Conservation (phyloP, 257 asterid genomes). For the Phtheirospermum japonicum region DNA sequence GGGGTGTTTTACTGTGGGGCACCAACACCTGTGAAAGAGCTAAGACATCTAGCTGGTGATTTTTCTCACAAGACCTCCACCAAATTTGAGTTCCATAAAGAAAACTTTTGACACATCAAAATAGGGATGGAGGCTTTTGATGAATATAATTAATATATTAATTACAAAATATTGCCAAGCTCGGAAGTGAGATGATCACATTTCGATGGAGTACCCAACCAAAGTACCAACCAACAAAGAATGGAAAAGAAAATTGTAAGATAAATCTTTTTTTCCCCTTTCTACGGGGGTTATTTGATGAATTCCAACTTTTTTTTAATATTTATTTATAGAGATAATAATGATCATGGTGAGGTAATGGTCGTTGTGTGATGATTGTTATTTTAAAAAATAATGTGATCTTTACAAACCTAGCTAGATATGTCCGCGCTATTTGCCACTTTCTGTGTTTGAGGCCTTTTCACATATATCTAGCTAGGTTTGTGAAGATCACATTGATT, state of each 20-base stretch:
- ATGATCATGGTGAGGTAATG: conserved; percentile 23
- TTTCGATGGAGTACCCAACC: conserved; percentile 32
- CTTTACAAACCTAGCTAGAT: no score
- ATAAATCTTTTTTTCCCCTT: no score
- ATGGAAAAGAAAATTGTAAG: no score
- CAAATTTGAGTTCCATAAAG: conserved; percentile 88
- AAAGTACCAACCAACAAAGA: conserved; percentile 20
- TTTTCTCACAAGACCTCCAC: conserved; percentile 72
- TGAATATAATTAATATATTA: no score
- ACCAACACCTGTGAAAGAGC: conserved; percentile 66
- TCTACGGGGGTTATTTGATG: conserved; percentile 20
- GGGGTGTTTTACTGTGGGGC: conserved; percentile 97
- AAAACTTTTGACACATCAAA: conserved; percentile 54
- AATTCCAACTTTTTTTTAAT: conserved; percentile 7
- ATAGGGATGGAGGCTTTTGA: no score
- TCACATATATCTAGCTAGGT: conserved; percentile 3
- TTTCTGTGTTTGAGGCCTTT: not conserved
- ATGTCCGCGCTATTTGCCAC: conserved; percentile 6
- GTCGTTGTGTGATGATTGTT: no score
- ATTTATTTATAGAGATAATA: conserved; percentile 19
- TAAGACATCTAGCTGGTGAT: conserved; percentile 62
- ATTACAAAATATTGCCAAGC: no score
- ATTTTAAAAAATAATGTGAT: no score
- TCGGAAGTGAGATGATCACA: conserved; percentile 8
- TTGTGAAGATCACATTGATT: conserved; percentile 19